Evolutionary conservation across 2,329 filamentous ascomycete genomes (phyloP), one percentile per base, ranked within the genome.

Genomic region (Bipolaris zeicola): DNA sequence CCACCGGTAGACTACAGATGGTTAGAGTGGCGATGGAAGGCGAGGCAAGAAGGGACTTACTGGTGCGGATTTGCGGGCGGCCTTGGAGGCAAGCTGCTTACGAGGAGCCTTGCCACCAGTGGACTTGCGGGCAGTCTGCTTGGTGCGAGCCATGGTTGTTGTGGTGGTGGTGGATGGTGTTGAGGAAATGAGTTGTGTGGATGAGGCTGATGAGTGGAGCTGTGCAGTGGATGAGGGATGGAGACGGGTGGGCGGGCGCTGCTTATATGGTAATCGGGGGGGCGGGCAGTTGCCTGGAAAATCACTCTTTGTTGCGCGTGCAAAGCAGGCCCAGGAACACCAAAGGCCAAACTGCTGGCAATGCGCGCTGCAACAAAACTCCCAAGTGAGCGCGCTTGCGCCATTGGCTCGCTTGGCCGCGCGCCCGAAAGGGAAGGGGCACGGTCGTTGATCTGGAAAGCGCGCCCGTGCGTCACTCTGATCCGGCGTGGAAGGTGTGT

Each of bases 1-100:
- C 80, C 80, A 75, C 94, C 95, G 79, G 95, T 98, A 64, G 92
- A 96, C 72, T 95, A 94, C 14, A 31, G 5, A 0, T 10, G n/a
- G 38, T 54, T 54, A 54, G 45, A 13, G 2, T 1, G 11, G 18
- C 26, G 38, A 3, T 14, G 11, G 11, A 14, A 6, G n/a, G 1
- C 2, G 1, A 8, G n/a, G 26, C 1, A 5, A 13, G 22, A 34
- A 1, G 14, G 2, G 18, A 43, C 51, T 31, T 3, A 49, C 44
- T 6, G 95, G 95, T 61, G 95, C 94, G 74, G 89, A 92, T 89
- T 99, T 99, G 85, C 95, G 93, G 76, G 95, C 94, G 70, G 94
- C 95, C 91, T 97, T 97, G 86, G 93, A 96, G 74, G 94, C 94
- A 77, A 98, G 92, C 33, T 97, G 93, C 91, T 99, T 99, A 82